Conservation (phyloP, 2,329 filamentous ascomycete species). For the Venturia oleaginea region DNA sequence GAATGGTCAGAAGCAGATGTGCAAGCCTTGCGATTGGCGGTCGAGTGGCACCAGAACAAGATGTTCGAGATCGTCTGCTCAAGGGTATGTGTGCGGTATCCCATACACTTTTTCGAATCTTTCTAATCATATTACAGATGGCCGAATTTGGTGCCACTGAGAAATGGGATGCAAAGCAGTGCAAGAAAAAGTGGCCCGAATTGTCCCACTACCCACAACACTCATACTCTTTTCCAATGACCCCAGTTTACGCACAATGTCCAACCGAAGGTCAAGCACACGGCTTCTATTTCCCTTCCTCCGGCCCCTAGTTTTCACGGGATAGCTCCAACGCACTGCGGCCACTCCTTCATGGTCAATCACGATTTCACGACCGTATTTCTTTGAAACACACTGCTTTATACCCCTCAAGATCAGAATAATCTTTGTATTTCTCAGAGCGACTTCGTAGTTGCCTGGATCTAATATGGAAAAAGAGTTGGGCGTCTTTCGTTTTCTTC, state of each 20-base stretch:
- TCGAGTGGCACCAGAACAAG: conserved; percentile 44
- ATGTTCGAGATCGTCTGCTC: conserved; percentile 46
- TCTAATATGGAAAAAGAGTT: neutral
- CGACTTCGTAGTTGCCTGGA: neutral
- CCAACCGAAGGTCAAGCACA: neutral
- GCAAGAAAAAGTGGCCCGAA: conserved; percentile 44
- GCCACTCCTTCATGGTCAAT: neutral
- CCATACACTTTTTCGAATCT: neutral
- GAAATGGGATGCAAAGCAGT: conserved; percentile 42
- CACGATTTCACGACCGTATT: neutral
- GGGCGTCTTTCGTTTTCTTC: neutral
- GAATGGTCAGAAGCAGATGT: conserved; percentile 44
- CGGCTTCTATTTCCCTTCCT: neutral
- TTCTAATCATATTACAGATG: conserved; percentile 32
- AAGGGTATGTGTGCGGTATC: conserved; percentile 33
- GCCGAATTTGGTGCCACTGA: conserved; percentile 41
- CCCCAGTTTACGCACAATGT: neutral
- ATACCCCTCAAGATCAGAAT: neutral
- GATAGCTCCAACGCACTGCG: neutral
- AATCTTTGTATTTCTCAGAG: neutral
- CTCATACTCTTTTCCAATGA: neutral
- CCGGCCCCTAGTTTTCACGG: neutral
- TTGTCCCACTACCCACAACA: neutral
- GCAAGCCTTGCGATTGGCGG: conserved; percentile 39
- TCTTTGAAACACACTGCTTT: neutral